These are phyloP conservation scores for Gonapodya prolifera DNA, from an alignment of 192 early-diverging fungal genomes.

Conservation along the genomic window DNA sequence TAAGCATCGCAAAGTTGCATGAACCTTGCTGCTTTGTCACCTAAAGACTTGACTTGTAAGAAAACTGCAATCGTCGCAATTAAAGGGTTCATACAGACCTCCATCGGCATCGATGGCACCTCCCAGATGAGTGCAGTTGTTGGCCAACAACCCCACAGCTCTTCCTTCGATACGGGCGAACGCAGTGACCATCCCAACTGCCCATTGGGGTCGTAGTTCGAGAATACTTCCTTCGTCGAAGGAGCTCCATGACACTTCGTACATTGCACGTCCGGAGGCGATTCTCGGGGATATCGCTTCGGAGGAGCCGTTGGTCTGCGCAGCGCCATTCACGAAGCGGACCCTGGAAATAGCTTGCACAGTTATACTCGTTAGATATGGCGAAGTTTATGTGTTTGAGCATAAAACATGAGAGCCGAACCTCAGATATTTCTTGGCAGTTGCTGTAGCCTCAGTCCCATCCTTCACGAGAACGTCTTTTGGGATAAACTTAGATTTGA, in stretches of 20 bases:
- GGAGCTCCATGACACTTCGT: background rate
- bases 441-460: background rate
- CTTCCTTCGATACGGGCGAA: conserved; percentile 11
- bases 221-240: background rate
- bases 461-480: conserved; percentile 1
- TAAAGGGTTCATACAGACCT: background rate
- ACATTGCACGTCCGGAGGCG: background rate
- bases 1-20: conserved; percentile 11
- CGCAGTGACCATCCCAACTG: conserved; percentile 7
- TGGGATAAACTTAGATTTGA: too few relatives aligned
- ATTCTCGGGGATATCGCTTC: background rate
- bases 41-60: too few relatives aligned
- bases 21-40: conserved; percentile 10
- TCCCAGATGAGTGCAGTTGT: conserved; percentile 12
- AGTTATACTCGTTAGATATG: too few relatives aligned
- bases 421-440: conserved; percentile 1
- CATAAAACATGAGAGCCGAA: too few relatives aligned
- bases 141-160: conserved; percentile 14
- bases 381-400: too few relatives aligned
- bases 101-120: conserved; percentile 12
- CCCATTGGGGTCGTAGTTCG: background rate
- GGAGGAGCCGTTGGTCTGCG: background rate
- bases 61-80: too few relatives aligned
- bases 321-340: background rate
- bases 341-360: conserved; percentile 5